phyloP scores from a whole-genome alignment of 164 flowering plant species.

The Chimonanthus praecox region DNA sequence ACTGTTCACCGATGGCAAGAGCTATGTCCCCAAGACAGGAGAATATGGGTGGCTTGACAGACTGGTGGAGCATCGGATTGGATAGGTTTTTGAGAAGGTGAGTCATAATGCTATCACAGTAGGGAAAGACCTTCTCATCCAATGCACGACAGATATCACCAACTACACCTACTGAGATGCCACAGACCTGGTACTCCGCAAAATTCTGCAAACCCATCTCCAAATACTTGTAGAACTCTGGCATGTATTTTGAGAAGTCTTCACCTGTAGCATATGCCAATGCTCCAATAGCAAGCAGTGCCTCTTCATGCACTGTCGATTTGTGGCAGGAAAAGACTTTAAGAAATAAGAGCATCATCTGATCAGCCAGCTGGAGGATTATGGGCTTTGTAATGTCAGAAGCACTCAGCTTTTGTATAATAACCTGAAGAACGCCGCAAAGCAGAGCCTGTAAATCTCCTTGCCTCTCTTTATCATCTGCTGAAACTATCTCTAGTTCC shows the following conservation, averaged over 20 bases:
- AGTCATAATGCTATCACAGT: slow-evolving; percentile 76
- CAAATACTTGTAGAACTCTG: slow-evolving; percentile 61
- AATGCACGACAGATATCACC: slow-evolving; percentile 82
- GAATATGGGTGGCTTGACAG: slow-evolving; percentile 86
- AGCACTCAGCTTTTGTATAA: slow-evolving; percentile 69
- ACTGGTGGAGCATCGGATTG: slow-evolving; percentile 62
- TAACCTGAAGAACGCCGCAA: slow-evolving; percentile 73
- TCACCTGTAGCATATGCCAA: slow-evolving; percentile 77
- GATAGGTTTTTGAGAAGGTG: slow-evolving; percentile 66
- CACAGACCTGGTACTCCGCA: slow-evolving; percentile 85
- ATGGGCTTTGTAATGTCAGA: slow-evolving; percentile 48
- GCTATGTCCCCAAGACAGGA: slow-evolving; percentile 92
- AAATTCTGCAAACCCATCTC: slow-evolving; percentile 83
- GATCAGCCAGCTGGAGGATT: slow-evolving; percentile 60
- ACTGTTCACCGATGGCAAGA: slow-evolving; percentile 69
- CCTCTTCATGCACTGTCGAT: slow-evolving; percentile 87
- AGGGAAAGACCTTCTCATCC: slow-evolving; percentile 68
- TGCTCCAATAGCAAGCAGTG: slow-evolving; percentile 89
- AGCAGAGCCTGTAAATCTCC: slow-evolving; percentile 74
- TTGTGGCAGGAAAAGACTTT: slow-evolving; percentile 72
- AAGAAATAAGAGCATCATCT: slow-evolving; percentile 65
- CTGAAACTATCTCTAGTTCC: slow-evolving; percentile 51
- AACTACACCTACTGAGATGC: slow-evolving; percentile 78
- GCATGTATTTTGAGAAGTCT: slow-evolving; percentile 69
- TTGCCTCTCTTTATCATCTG: slow-evolving; percentile 77